Evolutionary conservation across 805 yeast species (phyloP), one percentile per base, ranked within the genome.

Genomic region (Diddensiella caesifluorescens): DNA sequence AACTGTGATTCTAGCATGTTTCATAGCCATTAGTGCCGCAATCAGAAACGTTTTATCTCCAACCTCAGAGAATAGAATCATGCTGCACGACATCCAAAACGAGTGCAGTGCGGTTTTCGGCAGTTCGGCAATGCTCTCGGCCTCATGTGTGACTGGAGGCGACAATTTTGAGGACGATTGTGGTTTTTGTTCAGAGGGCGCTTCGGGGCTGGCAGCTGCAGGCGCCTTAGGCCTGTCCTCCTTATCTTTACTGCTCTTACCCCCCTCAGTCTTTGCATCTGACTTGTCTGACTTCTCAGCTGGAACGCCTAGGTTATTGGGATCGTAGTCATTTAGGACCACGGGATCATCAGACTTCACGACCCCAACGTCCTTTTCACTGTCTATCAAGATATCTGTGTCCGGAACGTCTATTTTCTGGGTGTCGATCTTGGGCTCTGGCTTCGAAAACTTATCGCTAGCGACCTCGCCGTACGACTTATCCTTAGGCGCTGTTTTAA

Each of bases 1-100:
- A n/a, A 92, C 97, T 35, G 86, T 71, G 56, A 74, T 55, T 55
- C 94, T 74, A 15, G 89, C 77, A 63, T 88, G 81, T 59, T 86
- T 84, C 97, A 92, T 92, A 22, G 97, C 95, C 96, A 92, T 89
- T 50, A 92, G 71, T 1, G 97, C 97, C 26, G 98, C 97, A 54
- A 92, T 87, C 51, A 92, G 73, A 60, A 92, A 92, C 0, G 99
- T 92, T 67, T 92, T 92, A 63, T 92, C 99, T 46, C 98, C 98
- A 45, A 92, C 82, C 63, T 92, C 99, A 22, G 95, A 84, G n/a
- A 88, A 84, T 23, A 85, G 67, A 57, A 92, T 92, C 98, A 92
- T 92, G 12, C 90, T 76, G 25, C 80, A 67, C 1, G 97, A 77
- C 80, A 90, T 77, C 45, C 84, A 54, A 52, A 92, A 82, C 2